Evolutionary conservation across 2,329 filamentous ascomycete genomes (phyloP).

Genomic region (Ceratocystiopsis minuta): DNA sequence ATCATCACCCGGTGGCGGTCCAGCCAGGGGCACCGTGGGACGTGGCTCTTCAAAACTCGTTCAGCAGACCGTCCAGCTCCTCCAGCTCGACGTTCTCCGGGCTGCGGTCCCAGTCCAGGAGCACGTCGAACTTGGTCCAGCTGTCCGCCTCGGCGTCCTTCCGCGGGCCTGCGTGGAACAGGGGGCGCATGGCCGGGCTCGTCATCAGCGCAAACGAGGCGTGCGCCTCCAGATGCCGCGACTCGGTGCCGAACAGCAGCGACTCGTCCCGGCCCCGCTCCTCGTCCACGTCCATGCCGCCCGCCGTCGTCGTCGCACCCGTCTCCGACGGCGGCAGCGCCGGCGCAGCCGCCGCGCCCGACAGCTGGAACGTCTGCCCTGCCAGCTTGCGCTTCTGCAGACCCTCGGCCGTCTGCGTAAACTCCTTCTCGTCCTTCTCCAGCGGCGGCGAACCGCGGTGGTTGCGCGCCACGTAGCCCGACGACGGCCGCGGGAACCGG

Average conservation of each 20-base stretch:
- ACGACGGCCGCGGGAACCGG: conserved; percentile 17
- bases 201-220: conserved; percentile 25
- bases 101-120: conserved; percentile 45
- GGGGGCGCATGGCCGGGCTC: conserved; percentile 37
- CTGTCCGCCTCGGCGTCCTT: conserved; percentile 22
- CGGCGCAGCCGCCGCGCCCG: conserved; percentile 8
- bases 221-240: conserved; percentile 7
- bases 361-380: conserved; percentile 20
- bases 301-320: conserved; percentile 4
- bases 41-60: conserved; percentile 40
- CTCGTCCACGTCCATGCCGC: conserved; percentile 22
- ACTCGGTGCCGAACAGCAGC: conserved; percentile 33
- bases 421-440: conserved; percentile 90
- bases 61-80: conserved; percentile 76
- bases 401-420: conserved; percentile 83
- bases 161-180: conserved; percentile 23
- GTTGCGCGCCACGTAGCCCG: conserved; percentile 17
- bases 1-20: too few relatives aligned
- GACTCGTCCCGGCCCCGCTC: conserved; percentile 27
- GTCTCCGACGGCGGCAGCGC: conserved; percentile 13
- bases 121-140: conserved; percentile 26
- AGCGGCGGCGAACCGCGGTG: conserved; percentile 71
- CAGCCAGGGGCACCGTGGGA: too few relatives aligned
- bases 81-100: conserved; percentile 85
- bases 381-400: conserved; percentile 49